Base-by-base conservation (phyloP, 345 rosid species). In the Sisymbrium altissimum region DNA sequence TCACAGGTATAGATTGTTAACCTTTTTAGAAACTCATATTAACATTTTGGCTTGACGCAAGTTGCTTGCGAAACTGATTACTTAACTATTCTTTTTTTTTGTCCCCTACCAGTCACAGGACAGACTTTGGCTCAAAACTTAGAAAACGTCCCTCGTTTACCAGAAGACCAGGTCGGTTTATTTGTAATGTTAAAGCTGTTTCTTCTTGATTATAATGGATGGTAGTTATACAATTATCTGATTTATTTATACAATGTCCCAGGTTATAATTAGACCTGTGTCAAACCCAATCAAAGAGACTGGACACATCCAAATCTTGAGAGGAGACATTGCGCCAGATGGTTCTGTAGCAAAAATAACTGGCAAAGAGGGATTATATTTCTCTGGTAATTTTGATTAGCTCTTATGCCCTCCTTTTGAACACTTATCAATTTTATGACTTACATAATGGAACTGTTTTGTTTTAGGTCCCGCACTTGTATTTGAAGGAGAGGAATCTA, bases 271-370 rank as follows among this genome's bases (percentile, higher is more conserved):
- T 72, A 90, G 84, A 77, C 82, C 97, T 9, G 27, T 89, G 69
- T 83, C 87, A 71, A 89, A 88, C 59, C 99, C 99, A 52, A 92
- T 96, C 75, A 96, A 96, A 86, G 57, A 85, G 86, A 92, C 99
- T 5, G 99, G 96, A 55, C 99, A 96, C 70, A 82, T 96, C 71
- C 99, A 96, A 81, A 86, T 92, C 66, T 81, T 96, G 72, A 74
- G 80, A 21, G 99, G 99, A 74, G 94, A 96, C 81, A 81, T 95
- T 55, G 97, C 99, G 27, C 96, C 99, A 10, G 88, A 92, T n/a
- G 99, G 99, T 73, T 95, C 97, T 72, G 97, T 95, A 32, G 99
- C 99, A 55, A 95, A 95, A 82, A 95, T 95, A 76, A 95, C 99
- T 2, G 99, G 99, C 78, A 95, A 95, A 80, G 99, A 95, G 81